Conservation (phyloP, 495 filamentous ascomycete genomes). For the Tuber indicum region DNA sequence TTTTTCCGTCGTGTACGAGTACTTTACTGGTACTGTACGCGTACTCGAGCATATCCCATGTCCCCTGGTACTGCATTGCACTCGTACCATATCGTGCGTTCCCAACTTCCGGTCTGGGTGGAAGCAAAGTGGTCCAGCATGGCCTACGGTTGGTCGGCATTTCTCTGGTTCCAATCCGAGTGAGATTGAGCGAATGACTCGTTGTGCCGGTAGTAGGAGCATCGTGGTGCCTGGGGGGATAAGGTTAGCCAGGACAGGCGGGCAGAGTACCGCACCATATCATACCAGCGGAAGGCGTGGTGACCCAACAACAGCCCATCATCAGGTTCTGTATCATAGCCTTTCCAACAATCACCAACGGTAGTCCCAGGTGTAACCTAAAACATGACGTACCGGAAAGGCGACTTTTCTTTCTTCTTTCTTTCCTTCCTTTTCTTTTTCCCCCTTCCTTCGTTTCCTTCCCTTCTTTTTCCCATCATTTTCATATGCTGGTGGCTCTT, state of each 20-base stretch:
- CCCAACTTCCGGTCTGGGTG: neutral
- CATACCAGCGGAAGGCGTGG: neutral
- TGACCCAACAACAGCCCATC: neutral
- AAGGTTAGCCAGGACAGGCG: neutral
- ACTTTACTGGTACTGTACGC: neutral
- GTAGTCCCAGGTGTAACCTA: neutral
- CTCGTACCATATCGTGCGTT: neutral
- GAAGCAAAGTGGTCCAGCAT: neutral
- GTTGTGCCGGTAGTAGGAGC: neutral
- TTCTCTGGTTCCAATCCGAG: neutral
- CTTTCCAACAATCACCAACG: neutral
- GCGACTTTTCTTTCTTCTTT: neutral
- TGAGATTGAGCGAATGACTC: neutral
- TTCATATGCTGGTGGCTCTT: slow-evolving; percentile 11
- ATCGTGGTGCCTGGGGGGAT: neutral
- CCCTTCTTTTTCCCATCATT: neutral
- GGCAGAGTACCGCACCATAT: neutral
- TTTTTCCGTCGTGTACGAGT: neutral
- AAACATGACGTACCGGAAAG: neutral
- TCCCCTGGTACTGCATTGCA: neutral
- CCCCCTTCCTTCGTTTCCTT: no score
- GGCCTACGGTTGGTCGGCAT: neutral
- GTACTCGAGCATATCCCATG: neutral
- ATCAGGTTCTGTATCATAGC: neutral
- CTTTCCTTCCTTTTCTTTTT: neutral